These are phyloP conservation scores for Fusarium camptoceras DNA, from an alignment of 2,329 filamentous ascomycete genomes.

Conservation along the genomic window DNA sequence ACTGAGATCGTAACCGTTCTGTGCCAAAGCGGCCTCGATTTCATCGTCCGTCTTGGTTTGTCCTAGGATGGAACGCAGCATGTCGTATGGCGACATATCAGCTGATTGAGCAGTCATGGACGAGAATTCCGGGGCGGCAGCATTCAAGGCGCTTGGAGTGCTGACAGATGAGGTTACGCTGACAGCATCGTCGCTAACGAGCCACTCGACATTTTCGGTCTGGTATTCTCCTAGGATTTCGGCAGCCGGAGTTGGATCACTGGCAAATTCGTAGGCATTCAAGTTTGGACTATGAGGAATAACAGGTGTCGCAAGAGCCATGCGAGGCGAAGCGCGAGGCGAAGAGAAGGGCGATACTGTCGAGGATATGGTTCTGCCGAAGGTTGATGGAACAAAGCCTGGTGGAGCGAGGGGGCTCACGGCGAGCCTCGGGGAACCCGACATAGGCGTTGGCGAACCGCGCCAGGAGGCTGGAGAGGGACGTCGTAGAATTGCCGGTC, in stretches of 20 bases:
- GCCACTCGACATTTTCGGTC: slow-evolving; percentile 95
- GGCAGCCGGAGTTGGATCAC: slow-evolving; percentile 80
- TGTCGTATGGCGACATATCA: slow-evolving; percentile 98
- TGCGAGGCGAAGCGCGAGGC: slow-evolving; percentile 89
- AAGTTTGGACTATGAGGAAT: slow-evolving; percentile 95
- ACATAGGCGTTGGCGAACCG: slow-evolving; percentile 81
- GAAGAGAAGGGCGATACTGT: slow-evolving; percentile 92
- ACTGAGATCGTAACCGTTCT: slow-evolving; percentile 92
- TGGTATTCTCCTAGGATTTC: slow-evolving; percentile 93
- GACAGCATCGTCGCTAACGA: slow-evolving; percentile 88
- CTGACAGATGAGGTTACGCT: slow-evolving; percentile 81
- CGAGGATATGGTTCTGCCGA: slow-evolving; percentile 79
- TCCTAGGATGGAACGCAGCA: slow-evolving; percentile 93
- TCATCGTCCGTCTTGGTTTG: slow-evolving; percentile 92
- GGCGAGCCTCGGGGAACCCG: slow-evolving; percentile 82
- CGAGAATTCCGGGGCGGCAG: slow-evolving; percentile 82
- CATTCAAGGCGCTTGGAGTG: slow-evolving; percentile 78
- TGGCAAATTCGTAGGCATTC: slow-evolving; percentile 94
- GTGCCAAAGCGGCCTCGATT: slow-evolving; percentile 88
- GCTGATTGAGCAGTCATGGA: slow-evolving; percentile 71
- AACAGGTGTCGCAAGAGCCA: slow-evolving; percentile 87
- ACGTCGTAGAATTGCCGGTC: slow-evolving; percentile 89
- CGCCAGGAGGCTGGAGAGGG: slow-evolving; percentile 96
- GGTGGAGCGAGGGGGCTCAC: slow-evolving; percentile 87
- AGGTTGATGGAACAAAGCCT: slow-evolving; percentile 82